These are phyloP conservation scores for Capsella bursapastoris DNA, from an alignment of 345 rosid genomes.

Conservation along the genomic window DNA sequence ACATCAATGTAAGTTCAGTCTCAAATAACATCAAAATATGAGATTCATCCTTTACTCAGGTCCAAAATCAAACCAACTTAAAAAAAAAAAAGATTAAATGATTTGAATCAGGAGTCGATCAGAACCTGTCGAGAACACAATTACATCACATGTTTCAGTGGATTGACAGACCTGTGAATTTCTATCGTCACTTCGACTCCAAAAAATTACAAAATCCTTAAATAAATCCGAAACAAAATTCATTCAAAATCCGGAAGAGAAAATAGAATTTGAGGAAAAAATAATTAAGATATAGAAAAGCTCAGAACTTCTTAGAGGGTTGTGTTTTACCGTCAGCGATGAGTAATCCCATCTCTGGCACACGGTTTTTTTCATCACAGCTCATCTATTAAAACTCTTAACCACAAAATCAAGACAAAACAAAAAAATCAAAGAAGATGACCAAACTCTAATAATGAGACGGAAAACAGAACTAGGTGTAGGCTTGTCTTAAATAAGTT, in stretches of 20 bases:
- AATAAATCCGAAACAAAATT: not conserved
- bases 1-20: constrained; percentile 42
- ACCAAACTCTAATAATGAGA: not conserved
- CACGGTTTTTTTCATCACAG: constrained; percentile 37
- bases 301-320: constrained; percentile 51
- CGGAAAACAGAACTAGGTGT: not conserved
- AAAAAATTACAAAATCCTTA: not conserved
- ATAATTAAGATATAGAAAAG: not conserved
- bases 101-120: constrained; percentile 17
- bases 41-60: constrained; percentile 38
- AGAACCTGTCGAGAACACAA: constrained; percentile 45
- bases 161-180: constrained; percentile 48
- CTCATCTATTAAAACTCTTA: not conserved
- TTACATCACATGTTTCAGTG: constrained; percentile 39
- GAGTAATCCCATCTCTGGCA: constrained; percentile 30
- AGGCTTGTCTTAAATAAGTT: not conserved
- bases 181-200: constrained; percentile 40
- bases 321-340: constrained; percentile 46
- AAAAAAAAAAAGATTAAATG: not conserved
- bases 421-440: not conserved
- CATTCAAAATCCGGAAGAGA: not conserved
- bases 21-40: constrained; percentile 36
- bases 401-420: too few relatives aligned
- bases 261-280: not conserved
- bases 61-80: not conserved